A percentile compares a stretch with the other conserved stretches of the same genome.
phyloP scores from a whole-genome alignment of 768 basidiomycete genomes.

The Paxillus ammoniavirescens region DNA sequence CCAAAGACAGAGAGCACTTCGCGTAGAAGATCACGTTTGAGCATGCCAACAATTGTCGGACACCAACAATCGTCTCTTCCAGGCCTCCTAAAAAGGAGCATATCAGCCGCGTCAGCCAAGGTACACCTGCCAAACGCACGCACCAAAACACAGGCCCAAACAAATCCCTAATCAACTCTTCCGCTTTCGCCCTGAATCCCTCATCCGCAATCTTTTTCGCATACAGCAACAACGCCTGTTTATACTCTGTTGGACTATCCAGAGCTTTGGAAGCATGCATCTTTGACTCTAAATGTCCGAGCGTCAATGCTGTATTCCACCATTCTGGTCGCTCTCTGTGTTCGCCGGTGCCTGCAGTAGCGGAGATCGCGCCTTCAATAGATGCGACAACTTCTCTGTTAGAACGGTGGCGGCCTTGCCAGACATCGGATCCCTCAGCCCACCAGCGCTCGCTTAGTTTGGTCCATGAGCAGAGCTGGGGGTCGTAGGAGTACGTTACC shows the following conservation, averaged over 20 bases:
- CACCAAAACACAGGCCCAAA: conserved; percentile 90
- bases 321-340: conserved; percentile 61
- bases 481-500: conserved; percentile 78
- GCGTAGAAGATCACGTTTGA: conserved; percentile 79
- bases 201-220: conserved; percentile 87
- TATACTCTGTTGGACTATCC: conserved; percentile 86
- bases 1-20: conserved; percentile 81
- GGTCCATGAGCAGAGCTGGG: conserved; percentile 63
- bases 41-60: conserved; percentile 64
- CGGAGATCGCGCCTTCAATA: conserved; percentile 55
- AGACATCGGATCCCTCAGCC: conserved; percentile 77
- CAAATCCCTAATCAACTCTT: conserved; percentile 88
- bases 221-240: conserved; percentile 69
- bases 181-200: conserved; percentile 82
- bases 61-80: conserved; percentile 63
- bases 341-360: conserved; percentile 33
- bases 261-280: conserved; percentile 71
- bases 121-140: conserved; percentile 27
- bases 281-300: conserved; percentile 86
- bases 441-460: conserved; percentile 84
- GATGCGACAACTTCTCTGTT: conserved; percentile 54
- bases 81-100: conserved; percentile 54
- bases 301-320: conserved; percentile 81
- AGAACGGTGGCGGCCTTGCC: conserved; percentile 68
- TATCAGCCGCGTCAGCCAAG: not conserved